Evolutionary conservation across 352 stramenopile species (phyloP), one percentile per base, ranked within the genome.

Genomic region (Sclerospora graminicola): DNA sequence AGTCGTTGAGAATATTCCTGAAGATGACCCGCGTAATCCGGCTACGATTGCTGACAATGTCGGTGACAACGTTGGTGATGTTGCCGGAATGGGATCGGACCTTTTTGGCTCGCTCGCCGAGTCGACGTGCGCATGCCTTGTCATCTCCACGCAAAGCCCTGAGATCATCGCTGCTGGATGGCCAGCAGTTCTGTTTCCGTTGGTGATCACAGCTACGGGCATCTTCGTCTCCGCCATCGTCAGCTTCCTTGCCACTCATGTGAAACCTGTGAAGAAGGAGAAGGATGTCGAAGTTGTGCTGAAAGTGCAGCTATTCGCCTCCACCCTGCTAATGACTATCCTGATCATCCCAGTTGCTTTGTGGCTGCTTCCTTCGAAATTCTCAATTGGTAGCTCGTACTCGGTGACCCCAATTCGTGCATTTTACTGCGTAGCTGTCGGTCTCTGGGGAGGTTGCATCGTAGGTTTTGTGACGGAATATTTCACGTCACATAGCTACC

Each of bases 21-120:
- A 99, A 65, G 96, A 99, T 63, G 96, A 99, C 87, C 96, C 96
- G 47, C 84, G 95, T 47, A 99, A 99, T 75, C 97, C 97, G 10
- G 96, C 96, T 38, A 98, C 94, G 4, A 99, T 99, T 84, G 96
- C 96, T 18, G 96, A 99, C 72, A 99, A 99, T 66, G 96, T 99
- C 34, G 96, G 96, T 65, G 96, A 99, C 78, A 99, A 99, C 61
- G 96, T 99, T 21, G 96, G 96, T 71, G 96, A 99, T 75, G 95
- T 99, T 40, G 96, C 96, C 36, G 96, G 96, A 74, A 99, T 99
- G 96, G 96, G 96, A 29, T 97, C 94, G 45, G 96, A 99, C 91
- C 83, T 99, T 9, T 99, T 99, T 63, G 96, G 95, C 59, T 98
- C 90, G 52, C 97, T 99, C 53, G 96, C 95, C 29, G 96, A 98